These are phyloP conservation scores for Teratosphaeria pseudoeucalypti DNA, from an alignment of 2,329 filamentous ascomycete genomes.

Conservation along the genomic window DNA sequence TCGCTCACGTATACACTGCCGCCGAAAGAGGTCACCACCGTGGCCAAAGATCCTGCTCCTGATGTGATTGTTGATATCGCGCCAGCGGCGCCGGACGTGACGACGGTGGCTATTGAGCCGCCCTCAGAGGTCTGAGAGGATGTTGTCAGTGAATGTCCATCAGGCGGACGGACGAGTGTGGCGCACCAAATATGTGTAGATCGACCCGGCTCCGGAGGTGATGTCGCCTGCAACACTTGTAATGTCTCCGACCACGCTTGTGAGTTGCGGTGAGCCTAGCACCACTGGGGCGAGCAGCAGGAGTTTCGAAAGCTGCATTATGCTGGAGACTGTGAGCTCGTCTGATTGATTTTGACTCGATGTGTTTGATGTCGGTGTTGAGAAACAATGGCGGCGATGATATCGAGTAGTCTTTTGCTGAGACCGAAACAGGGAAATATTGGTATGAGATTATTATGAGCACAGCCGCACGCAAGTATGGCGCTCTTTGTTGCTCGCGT, in stretches of 20 bases:
- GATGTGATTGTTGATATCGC: not conserved
- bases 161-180: not conserved
- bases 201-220: not conserved
- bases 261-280: constrained; percentile 11
- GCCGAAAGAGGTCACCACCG: constrained; percentile 8
- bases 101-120: not conserved
- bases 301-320: constrained; percentile 15
- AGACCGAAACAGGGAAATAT: not conserved
- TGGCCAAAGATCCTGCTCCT: constrained; percentile 1
- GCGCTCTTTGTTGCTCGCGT: not conserved
- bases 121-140: not conserved
- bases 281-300: constrained; percentile 11
- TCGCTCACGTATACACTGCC: constrained; percentile 3
- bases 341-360: not conserved
- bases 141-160: not conserved
- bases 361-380: not conserved
- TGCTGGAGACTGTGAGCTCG: not conserved
- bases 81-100: constrained; percentile 2
- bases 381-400: not conserved
- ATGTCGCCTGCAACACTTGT: constrained; percentile 3
- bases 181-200: not conserved
- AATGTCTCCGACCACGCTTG: constrained; percentile 2
- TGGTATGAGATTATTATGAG: not conserved
- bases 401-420: not conserved
- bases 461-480: not conserved